Evolutionary conservation across 805 yeast genomes (phyloP), one percentile per base, ranked within the genome.

Genomic region (Millerago galiae): DNA sequence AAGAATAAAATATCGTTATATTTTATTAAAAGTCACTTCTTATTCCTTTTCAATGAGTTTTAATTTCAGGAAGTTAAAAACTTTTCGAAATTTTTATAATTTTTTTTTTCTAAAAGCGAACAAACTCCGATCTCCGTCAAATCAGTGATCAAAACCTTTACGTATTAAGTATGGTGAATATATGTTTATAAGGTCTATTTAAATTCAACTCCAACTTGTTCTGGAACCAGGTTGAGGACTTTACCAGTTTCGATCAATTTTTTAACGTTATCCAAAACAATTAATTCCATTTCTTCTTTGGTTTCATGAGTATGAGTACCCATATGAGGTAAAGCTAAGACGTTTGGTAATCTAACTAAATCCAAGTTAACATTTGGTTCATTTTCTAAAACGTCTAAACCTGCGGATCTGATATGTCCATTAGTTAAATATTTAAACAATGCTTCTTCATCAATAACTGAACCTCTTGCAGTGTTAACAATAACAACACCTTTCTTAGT

Each of bases 391-490:
- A 85, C 95, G 54, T 85, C 95, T 12, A 83, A 56, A 13, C 89
- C 95, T 46, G 77, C 82, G 5, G 83, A 63, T 31, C 79, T 75
- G 26, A 85, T 70, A 51, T 81, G 79, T 14, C 90, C 90, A 3
- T 66, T 58, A 52, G 79, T 74, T 50, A 85, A 66, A 7, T 75
- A 75, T 16, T 67, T 66, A 8, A 75, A 68, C 43, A 85, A 59
- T 5, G 81, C 81, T 3, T 58, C 41, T 59, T 84, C 90, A 58
- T 84, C 83, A 50, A 83, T 74, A 34, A 89, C 79, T 3, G 91
- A 83, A 15, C 97, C 97, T 56, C 97, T 75, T 6, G 96, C 93
- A 11, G 95, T 87, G 65, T 89, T 89, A 33, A 87, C 80, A 21
- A 71, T 52, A 13, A 84, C 77, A 28, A 81, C 89, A 33, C 89